A percentile compares a stretch with the other conserved stretches of the same genome.
These are phyloP conservation scores for Gentiana macrophylla DNA, from an alignment of 257 asterid genomes.

Conservation along the genomic window DNA sequence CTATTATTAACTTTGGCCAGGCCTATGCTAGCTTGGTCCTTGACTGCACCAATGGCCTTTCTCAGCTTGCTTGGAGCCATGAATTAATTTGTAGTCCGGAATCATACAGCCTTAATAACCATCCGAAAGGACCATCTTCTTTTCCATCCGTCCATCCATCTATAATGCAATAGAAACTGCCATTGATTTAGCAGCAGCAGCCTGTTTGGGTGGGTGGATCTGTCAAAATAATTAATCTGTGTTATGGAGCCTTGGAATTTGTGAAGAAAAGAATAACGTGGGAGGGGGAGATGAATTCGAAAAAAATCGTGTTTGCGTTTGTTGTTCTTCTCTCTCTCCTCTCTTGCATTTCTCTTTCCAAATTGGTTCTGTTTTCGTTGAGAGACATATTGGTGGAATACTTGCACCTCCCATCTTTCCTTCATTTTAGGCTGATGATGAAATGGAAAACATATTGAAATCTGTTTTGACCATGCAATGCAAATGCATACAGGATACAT, in stretches of 20 bases:
- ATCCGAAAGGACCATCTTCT: not conserved
- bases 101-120: no score
- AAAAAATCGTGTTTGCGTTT: no score
- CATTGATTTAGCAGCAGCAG: no score
- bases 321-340: not conserved
- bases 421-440: not conserved
- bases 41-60: slow-evolving; percentile 86
- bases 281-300: no score
- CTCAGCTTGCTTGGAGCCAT: slow-evolving; percentile 89
- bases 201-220: no score
- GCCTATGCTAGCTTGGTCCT: slow-evolving; percentile 87
- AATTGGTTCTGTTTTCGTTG: not conserved
- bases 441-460: no score
- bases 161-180: no score
- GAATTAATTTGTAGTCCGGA: no score
- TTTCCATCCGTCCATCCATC: slow-evolving; percentile 11
- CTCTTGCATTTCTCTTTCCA: not conserved
- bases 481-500: no score
- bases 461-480: no score
- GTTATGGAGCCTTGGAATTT: no score
- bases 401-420: not conserved
- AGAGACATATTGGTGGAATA: not conserved
- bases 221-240: not conserved
- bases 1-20: slow-evolving; percentile 66
- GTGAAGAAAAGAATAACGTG: no score